Conservation (phyloP, 768 basidiomycete genomes). For the Suillus sp. region DNA sequence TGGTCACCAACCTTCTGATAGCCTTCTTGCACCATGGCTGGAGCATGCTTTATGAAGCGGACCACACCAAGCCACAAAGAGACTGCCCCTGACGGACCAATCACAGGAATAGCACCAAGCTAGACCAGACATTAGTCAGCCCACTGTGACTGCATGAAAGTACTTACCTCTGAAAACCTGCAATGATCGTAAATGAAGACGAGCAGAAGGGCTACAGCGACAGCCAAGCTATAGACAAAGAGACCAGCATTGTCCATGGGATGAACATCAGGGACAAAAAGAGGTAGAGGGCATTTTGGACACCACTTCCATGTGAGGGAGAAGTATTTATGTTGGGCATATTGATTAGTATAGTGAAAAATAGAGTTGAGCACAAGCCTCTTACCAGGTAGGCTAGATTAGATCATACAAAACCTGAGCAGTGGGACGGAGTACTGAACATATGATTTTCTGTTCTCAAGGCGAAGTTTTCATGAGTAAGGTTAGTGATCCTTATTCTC, state of each 20-base stretch:
- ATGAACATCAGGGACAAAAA: conserved; percentile 24
- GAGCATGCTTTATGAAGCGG: conserved; percentile 34
- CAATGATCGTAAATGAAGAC: conserved; percentile 20
- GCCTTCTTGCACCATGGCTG: conserved; percentile 38
- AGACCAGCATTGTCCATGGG: conserved; percentile 28
- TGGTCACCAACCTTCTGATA: conserved; percentile 34
- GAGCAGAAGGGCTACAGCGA: conserved; percentile 16
- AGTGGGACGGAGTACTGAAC: conserved; percentile 25
- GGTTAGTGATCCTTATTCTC: conserved; percentile 12
- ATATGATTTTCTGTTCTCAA: conserved; percentile 16
- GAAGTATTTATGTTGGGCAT: conserved; percentile 35
- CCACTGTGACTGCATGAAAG: neutral
- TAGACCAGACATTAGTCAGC: conserved; percentile 12
- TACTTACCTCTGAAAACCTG: conserved; percentile 30
- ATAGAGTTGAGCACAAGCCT: conserved; percentile 32
- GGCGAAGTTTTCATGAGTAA: conserved; percentile 12
- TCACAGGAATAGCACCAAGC: conserved; percentile 37
- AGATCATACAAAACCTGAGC: conserved; percentile 25
- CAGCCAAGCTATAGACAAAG: conserved; percentile 23
- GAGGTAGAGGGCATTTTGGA: conserved; percentile 32
- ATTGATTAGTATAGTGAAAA: conserved; percentile 24
- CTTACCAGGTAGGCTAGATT: conserved; percentile 26
- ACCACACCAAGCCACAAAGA: conserved; percentile 35
- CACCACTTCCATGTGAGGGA: conserved; percentile 20
- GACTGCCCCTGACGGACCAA: conserved; percentile 37